Conservation (phyloP, 192 early-diverging fungal species). For the Allomyces arbusculus region DNA sequence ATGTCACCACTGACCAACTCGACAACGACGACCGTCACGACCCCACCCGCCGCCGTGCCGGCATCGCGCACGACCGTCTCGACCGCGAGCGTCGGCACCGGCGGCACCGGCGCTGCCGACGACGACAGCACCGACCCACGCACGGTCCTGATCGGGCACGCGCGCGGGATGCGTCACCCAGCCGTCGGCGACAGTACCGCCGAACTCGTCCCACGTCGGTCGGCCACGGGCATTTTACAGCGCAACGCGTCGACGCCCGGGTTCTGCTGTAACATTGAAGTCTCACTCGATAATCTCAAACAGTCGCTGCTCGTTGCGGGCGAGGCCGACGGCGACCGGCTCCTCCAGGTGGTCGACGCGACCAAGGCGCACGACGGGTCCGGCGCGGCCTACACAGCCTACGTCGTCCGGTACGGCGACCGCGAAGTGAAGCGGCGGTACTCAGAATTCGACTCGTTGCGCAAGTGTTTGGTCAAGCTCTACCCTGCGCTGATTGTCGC, state of each 20-base stretch:
- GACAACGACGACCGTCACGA: too few species aligned
- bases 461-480: slow-evolving; percentile 48
- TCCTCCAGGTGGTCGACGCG: not conserved
- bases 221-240: not conserved
- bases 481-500: slow-evolving; percentile 80
- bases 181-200: too few species aligned
- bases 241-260: not conserved
- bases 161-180: too few species aligned
- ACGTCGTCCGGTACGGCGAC: slow-evolving; percentile 20
- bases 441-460: slow-evolving; percentile 87
- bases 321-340: not conserved
- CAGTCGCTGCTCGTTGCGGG: not conserved
- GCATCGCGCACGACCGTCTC: too few species aligned
- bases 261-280: not conserved
- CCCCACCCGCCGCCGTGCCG: too few species aligned
- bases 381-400: slow-evolving; percentile 23
- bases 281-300: not conserved
- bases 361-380: not conserved
- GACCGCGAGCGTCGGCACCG: too few species aligned
- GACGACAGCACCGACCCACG: too few species aligned
- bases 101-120: too few species aligned
- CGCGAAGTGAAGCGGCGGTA: slow-evolving; percentile 68
- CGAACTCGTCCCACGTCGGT: too few species aligned
- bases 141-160: too few species aligned
- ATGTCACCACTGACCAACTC: too few species aligned